Conservation (phyloP, 2,329 filamentous ascomycete genomes). For the Penicillium sp. region DNA sequence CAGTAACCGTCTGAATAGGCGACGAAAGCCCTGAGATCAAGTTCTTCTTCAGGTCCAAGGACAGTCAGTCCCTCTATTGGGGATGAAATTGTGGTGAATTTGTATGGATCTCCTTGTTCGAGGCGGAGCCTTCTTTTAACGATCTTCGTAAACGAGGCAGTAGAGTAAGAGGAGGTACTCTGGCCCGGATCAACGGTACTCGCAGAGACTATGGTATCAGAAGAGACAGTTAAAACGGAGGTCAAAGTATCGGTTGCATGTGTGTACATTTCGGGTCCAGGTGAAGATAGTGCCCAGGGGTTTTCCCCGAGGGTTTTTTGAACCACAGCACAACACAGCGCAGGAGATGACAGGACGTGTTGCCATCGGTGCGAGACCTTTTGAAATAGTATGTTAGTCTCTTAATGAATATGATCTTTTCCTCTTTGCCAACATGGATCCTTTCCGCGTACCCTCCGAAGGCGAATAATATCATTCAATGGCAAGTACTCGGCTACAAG, state of each 20-base stretch:
- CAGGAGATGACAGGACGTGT: slow-evolving; percentile 33
- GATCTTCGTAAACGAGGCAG: slow-evolving; percentile 4
- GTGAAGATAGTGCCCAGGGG: background rate
- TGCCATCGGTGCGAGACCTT: slow-evolving; percentile 43
- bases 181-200: too few species aligned
- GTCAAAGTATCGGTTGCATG: background rate
- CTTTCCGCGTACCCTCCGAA: slow-evolving; percentile 33
- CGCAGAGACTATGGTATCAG: background rate
- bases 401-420: background rate
- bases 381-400: background rate
- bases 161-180: background rate
- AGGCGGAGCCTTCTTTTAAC: slow-evolving; percentile 30
- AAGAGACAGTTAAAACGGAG: background rate
- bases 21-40: background rate
- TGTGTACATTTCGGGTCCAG: background rate
- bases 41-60: too few species aligned
- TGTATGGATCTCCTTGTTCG: slow-evolving; percentile 30
- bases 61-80: background rate
- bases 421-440: background rate
- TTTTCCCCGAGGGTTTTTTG: slow-evolving; percentile 20
- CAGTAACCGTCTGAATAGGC: slow-evolving; percentile 13
- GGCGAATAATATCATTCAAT: slow-evolving; percentile 33
- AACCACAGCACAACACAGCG: slow-evolving; percentile 25
- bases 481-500: slow-evolving; percentile 33
- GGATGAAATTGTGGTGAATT: background rate